Evolutionary conservation across 192 early-diverging fungal genomes (phyloP), one percentile per base, ranked within the genome.

Genomic region (Coemansia sp.): DNA sequence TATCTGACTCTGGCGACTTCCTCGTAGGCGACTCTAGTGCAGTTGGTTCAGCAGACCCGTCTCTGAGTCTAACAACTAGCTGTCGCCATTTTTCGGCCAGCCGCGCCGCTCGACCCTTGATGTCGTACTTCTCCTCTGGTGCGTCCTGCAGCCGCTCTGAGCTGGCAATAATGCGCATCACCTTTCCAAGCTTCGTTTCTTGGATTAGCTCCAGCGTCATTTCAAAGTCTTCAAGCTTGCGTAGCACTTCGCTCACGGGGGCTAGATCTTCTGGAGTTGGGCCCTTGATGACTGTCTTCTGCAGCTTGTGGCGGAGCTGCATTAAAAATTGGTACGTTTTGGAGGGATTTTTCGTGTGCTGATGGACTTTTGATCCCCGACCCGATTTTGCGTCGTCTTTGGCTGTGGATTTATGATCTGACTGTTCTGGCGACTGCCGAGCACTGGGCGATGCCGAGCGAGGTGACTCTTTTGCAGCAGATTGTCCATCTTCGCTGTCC

Each of bases 111-210:
- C 76, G 76, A 15, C 76, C 71, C 68, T 73, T 79, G 48, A 79
- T 73, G 56, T 73, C 76, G 57, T 61, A 79, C 31, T 23, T 14
- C 38, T 79, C 76, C 31, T 73, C 67, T 2, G 71, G 76, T 18
- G 76, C 64, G 38, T 66, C 57, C 40, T 61, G 50, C 37, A 79
- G 60, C 64, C 62, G 64, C 4, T 79, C 71, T 0, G 71, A 70
- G 8, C 52, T 52, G 25, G 60, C 73, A 47, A 82, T 76, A 47
- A 76, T 70, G 52, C 73, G 72, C 80, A 82, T 76, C 9, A 82
- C 70, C 53, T 82, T 82, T 36, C 70, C 70, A n/a, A 82, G 53
- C 68, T 82, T 82, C 14, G 80, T 82, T 31, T 70, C 71, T 60
- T 73, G 67, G 36, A 82, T 73, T 61, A 76, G 60, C 61, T 72